A percentile compares a stretch with the other conserved stretches of the same genome.
phyloP scores from a whole-genome alignment of 2,329 filamentous ascomycete genomes.

The Colletotrichum tabaci region DNA sequence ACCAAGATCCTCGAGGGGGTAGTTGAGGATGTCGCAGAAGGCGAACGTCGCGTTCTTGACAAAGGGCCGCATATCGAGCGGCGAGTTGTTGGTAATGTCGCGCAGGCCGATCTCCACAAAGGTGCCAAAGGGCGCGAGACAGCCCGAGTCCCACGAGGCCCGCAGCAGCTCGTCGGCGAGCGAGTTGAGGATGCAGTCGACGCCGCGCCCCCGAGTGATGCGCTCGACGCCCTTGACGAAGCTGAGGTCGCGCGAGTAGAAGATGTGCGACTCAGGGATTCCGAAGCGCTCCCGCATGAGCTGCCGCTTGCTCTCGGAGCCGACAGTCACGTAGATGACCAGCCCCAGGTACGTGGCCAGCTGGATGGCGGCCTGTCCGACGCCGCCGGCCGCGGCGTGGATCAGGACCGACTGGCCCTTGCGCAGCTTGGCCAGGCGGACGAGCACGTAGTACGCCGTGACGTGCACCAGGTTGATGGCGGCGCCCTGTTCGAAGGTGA shows the following conservation, averaged over 20 bases:
- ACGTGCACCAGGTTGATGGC: slow-evolving; percentile 48
- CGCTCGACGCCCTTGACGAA: slow-evolving; percentile 48
- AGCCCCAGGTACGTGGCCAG: slow-evolving; percentile 49
- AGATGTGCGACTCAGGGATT: slow-evolving; percentile 50
- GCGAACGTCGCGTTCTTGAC: slow-evolving; percentile 52
- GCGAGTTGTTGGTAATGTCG: slow-evolving; percentile 55
- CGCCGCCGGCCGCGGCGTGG: slow-evolving; percentile 48
- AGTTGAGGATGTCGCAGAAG: slow-evolving; percentile 50
- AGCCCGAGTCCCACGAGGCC: slow-evolving; percentile 52
- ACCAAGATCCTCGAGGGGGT: slow-evolving; percentile 42
- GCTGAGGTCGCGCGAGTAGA: slow-evolving; percentile 47
- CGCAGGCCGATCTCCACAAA: slow-evolving; percentile 60
- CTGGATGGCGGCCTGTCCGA: slow-evolving; percentile 48
- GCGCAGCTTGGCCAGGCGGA: slow-evolving; percentile 49
- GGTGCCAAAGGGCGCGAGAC: slow-evolving; percentile 56
- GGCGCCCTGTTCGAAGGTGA: slow-evolving; percentile 54
- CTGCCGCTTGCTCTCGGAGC: slow-evolving; percentile 49
- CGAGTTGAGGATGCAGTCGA: slow-evolving; percentile 54
- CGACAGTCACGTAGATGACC: slow-evolving; percentile 53
- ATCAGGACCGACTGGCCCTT: slow-evolving; percentile 47
- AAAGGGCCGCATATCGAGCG: slow-evolving; percentile 62
- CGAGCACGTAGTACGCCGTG: slow-evolving; percentile 52
- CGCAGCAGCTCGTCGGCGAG: slow-evolving; percentile 54
- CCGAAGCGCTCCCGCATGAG: slow-evolving; percentile 45
- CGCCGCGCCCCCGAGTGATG: slow-evolving; percentile 46